A percentile compares a stretch with the other conserved stretches of the same genome.
Conservation (phyloP, 192 early-diverging fungal genomes). For the Backusella morwellensis region DNA sequence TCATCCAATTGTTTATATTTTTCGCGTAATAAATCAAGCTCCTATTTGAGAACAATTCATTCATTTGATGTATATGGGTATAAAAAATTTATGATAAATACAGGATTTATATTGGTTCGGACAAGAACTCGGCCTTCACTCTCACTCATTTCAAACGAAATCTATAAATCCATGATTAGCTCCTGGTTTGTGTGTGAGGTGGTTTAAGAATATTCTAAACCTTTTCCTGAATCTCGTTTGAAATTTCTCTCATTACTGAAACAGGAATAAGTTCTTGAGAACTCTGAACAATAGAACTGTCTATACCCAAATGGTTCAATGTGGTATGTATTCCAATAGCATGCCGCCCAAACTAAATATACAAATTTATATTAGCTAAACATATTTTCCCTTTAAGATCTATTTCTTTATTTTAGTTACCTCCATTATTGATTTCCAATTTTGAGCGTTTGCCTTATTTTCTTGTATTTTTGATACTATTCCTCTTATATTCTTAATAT, state of each 20-base stretch:
- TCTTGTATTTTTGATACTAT: constrained; percentile 40
- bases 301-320: constrained; percentile 17
- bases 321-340: constrained; percentile 47
- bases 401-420: constrained; percentile 29
- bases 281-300: constrained; percentile 22
- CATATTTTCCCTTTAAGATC: background rate
- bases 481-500: constrained; percentile 33
- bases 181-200: background rate
- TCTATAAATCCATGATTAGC: constrained; percentile 31
- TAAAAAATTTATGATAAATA: constrained; percentile 7
- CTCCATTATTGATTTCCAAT: constrained; percentile 64
- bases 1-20: constrained; percentile 66
- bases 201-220: constrained; percentile 33
- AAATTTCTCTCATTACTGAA: background rate
- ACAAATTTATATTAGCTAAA: background rate
- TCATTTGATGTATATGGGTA: background rate
- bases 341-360: constrained; percentile 55
- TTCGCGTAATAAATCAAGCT: constrained; percentile 67
- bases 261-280: constrained; percentile 14
- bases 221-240: background rate
- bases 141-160: constrained; percentile 72
- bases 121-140: constrained; percentile 59
- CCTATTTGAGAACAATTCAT: constrained; percentile 32
- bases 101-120: constrained; percentile 48
- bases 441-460: constrained; percentile 41